Evolutionary conservation across 2,329 filamentous ascomycete genomes (phyloP).

Genomic region (Aspergillus carbonarius): DNA sequence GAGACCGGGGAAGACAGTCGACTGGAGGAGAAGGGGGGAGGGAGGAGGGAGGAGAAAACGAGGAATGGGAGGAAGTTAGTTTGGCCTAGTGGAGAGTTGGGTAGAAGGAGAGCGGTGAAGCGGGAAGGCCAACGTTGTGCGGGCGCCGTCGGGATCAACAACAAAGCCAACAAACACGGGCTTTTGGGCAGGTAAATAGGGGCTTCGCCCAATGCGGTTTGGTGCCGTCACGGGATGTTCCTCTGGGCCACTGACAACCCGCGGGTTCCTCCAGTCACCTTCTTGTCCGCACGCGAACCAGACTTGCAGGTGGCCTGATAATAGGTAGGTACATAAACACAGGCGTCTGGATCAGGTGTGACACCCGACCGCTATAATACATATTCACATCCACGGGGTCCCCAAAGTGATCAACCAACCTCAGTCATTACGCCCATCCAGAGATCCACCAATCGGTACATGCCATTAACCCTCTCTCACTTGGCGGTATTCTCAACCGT

Average conservation of each 20-base stretch:
- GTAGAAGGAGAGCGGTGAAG: slow-evolving; percentile 31
- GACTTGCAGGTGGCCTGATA: not conserved
- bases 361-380: not conserved
- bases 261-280: not conserved
- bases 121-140: slow-evolving; percentile 15
- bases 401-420: not conserved
- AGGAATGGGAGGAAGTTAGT: slow-evolving; percentile 23
- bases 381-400: not conserved
- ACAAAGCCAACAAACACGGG: slow-evolving; percentile 8
- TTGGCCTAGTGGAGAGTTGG: slow-evolving; percentile 18
- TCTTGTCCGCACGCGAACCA: slow-evolving; percentile 8
- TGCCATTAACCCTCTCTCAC: slow-evolving; percentile 10
- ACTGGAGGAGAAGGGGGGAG: slow-evolving; percentile 22
- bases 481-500: slow-evolving; percentile 27
- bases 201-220: slow-evolving; percentile 23
- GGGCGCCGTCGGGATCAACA: slow-evolving; percentile 29
- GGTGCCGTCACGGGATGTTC: slow-evolving; percentile 19
- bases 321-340: not conserved
- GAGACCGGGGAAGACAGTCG: slow-evolving; percentile 15
- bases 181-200: slow-evolving; percentile 24
- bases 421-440: not conserved
- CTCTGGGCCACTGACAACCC: slow-evolving; percentile 27
- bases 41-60: slow-evolving; percentile 19
- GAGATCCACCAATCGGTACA: not conserved
- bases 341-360: not conserved